phyloP scores from a whole-genome alignment of 2,329 filamentous ascomycete species.

The Talaromyces albobiverticillius region DNA sequence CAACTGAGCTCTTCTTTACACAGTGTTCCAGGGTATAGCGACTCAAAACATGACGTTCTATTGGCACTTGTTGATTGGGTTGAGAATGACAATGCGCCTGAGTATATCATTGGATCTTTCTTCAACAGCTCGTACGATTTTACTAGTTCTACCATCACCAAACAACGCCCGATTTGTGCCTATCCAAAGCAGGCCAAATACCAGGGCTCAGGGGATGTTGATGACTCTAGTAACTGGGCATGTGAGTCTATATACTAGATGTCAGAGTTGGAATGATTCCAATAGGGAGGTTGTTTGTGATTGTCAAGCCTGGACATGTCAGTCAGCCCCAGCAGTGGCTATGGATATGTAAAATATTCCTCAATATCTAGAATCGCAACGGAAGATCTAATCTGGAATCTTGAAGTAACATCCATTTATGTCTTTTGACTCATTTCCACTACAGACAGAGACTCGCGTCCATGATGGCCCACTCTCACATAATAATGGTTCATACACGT shows the following conservation, averaged over 20 bases:
- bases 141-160: background rate
- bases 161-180: slow-evolving; percentile 11
- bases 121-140: slow-evolving; percentile 9
- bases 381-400: too few relatives aligned
- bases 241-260: slow-evolving; percentile 7
- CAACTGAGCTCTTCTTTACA: background rate
- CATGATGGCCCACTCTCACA: too few relatives aligned
- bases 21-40: slow-evolving; percentile 10
- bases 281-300: too few relatives aligned
- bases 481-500: too few relatives aligned
- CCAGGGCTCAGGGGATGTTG: slow-evolving; percentile 6
- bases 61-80: slow-evolving; percentile 21
- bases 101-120: slow-evolving; percentile 18
- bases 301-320: too few relatives aligned
- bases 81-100: slow-evolving; percentile 18
- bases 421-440: too few relatives aligned
- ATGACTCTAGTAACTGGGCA: slow-evolving; percentile 3
- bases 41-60: slow-evolving; percentile 18
- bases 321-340: too few relatives aligned
- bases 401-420: too few relatives aligned
- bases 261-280: too few relatives aligned
- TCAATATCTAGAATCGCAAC: too few relatives aligned
- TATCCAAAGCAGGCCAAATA: slow-evolving; percentile 14
- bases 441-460: too few relatives aligned
- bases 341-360: too few relatives aligned